Conservation (phyloP, 2,329 filamentous ascomycete species). For the Plectosphaerella plurivora region DNA sequence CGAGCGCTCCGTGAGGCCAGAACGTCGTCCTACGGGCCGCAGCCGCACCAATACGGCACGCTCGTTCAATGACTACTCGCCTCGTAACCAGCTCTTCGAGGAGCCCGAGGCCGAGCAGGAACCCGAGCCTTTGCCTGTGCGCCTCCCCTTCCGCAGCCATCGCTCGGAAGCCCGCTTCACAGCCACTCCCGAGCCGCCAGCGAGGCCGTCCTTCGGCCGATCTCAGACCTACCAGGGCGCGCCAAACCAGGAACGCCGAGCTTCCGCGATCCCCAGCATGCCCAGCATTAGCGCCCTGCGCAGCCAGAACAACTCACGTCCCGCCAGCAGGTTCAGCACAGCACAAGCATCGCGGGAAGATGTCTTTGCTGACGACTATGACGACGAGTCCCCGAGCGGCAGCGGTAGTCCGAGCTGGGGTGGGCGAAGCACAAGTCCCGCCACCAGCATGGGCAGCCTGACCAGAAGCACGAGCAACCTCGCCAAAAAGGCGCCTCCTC, state of each 20-base stretch:
- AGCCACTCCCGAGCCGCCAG: conserved; percentile 26
- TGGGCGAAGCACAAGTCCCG: conserved; percentile 49
- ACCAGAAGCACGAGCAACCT: conserved; percentile 34
- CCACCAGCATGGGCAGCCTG: conserved; percentile 52
- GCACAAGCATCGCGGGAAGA: conserved; percentile 31
- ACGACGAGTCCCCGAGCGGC: conserved; percentile 47
- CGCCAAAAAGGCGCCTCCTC: conserved; percentile 33
- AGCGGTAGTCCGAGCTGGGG: conserved; percentile 47
- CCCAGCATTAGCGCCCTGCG: conserved; percentile 31
- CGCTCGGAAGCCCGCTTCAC: conserved; percentile 18
- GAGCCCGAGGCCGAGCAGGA: conserved; percentile 26
- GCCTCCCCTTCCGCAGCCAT: conserved; percentile 40
- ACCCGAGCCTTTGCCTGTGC: conserved; percentile 26
- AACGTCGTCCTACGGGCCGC: conserved; percentile 21
- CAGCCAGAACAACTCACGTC: conserved; percentile 33
- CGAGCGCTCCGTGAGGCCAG: conserved; percentile 21
- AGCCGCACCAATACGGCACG: conserved; percentile 22
- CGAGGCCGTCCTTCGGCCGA: conserved; percentile 30
- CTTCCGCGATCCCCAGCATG: conserved; percentile 5
- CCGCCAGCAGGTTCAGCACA: conserved; percentile 39
- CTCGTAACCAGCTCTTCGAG: conserved; percentile 26
- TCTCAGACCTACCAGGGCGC: conserved; percentile 33
- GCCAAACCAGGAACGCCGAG: conserved; percentile 10
- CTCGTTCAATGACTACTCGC: conserved; percentile 28
- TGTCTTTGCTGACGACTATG: conserved; percentile 40